phyloP scores from a whole-genome alignment of 768 basidiomycete species.

The Boletus pseudo-olivaceus region DNA sequence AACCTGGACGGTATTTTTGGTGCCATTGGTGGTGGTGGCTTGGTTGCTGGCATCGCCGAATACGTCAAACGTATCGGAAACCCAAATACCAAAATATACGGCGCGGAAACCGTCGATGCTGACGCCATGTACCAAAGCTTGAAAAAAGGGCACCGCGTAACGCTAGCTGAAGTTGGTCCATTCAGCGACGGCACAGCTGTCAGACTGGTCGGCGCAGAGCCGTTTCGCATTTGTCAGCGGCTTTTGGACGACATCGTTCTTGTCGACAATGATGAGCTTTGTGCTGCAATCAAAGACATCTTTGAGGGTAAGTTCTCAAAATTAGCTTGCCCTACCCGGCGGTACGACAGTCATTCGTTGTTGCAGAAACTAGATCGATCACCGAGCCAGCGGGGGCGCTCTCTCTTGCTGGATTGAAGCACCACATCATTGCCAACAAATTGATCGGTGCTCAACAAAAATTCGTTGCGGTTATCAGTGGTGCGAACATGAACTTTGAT shows the following conservation, averaged over 20 bases:
- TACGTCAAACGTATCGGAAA: slow-evolving; percentile 92
- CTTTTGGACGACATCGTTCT: slow-evolving; percentile 79
- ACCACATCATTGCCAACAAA: slow-evolving; percentile 75
- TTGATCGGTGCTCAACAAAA: slow-evolving; percentile 80
- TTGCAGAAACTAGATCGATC: slow-evolving; percentile 81
- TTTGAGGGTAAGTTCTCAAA: slow-evolving; percentile 72
- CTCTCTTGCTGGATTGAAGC: slow-evolving; percentile 87
- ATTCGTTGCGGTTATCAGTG: slow-evolving; percentile 90
- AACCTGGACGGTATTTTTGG: slow-evolving; percentile 82
- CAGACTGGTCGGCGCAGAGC: slow-evolving; percentile 90
- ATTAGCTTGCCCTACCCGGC: neutral
- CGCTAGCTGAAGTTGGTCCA: slow-evolving; percentile 85
- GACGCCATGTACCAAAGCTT: slow-evolving; percentile 91
- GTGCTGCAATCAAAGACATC: slow-evolving; percentile 97
- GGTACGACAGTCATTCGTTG: neutral
- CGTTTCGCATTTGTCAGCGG: slow-evolving; percentile 87
- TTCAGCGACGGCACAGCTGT: slow-evolving; percentile 99
- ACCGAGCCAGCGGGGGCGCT: slow-evolving; percentile 97
- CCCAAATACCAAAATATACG: slow-evolving; percentile 76
- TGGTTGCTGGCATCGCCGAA: slow-evolving; percentile 85
- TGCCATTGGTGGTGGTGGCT: slow-evolving; percentile 91
- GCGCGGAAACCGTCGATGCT: slow-evolving; percentile 93
- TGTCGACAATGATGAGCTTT: slow-evolving; percentile 93
- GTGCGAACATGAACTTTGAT: slow-evolving; percentile 99
- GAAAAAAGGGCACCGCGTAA: slow-evolving; percentile 75